These are phyloP conservation scores for Penicillium aurantiogriseum DNA, from an alignment of 2,329 filamentous ascomycete genomes.

Conservation along the genomic window DNA sequence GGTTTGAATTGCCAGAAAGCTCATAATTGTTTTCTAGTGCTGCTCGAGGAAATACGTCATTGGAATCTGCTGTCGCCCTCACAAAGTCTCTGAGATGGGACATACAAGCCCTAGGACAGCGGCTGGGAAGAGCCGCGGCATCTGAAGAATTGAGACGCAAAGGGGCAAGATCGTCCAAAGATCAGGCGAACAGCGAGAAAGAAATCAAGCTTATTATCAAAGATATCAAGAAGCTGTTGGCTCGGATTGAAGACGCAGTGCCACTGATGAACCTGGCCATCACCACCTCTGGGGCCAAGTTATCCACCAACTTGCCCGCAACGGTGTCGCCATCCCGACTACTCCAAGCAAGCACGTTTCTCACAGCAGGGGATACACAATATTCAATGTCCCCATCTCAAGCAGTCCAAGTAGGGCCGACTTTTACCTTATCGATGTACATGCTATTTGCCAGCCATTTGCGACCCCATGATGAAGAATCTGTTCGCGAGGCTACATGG, in stretches of 20 bases:
- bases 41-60: slow-evolving; percentile 70
- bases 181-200: slow-evolving; percentile 57
- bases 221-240: slow-evolving; percentile 72
- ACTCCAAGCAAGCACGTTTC: slow-evolving; percentile 86
- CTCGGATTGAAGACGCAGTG: slow-evolving; percentile 83
- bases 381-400: slow-evolving; percentile 65
- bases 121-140: slow-evolving; percentile 67
- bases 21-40: slow-evolving; percentile 45
- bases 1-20: neutral
- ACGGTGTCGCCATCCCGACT: slow-evolving; percentile 87
- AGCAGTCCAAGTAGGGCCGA: slow-evolving; percentile 79
- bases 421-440: slow-evolving; percentile 83
- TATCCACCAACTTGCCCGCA: slow-evolving; percentile 75
- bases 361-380: slow-evolving; percentile 81
- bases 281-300: slow-evolving; percentile 83
- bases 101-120: slow-evolving; percentile 74
- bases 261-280: slow-evolving; percentile 91
- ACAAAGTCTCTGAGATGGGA: slow-evolving; percentile 81
- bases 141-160: slow-evolving; percentile 51
- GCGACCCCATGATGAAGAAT: slow-evolving; percentile 55
- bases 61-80: slow-evolving; percentile 80
- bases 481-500: slow-evolving; percentile 72
- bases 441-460: slow-evolving; percentile 89
- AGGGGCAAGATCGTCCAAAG: slow-evolving; percentile 38
- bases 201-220: slow-evolving; percentile 69